phyloP scores from a whole-genome alignment of 1,284 basidiomycete species.

The Fomitopsis pinicola region DNA sequence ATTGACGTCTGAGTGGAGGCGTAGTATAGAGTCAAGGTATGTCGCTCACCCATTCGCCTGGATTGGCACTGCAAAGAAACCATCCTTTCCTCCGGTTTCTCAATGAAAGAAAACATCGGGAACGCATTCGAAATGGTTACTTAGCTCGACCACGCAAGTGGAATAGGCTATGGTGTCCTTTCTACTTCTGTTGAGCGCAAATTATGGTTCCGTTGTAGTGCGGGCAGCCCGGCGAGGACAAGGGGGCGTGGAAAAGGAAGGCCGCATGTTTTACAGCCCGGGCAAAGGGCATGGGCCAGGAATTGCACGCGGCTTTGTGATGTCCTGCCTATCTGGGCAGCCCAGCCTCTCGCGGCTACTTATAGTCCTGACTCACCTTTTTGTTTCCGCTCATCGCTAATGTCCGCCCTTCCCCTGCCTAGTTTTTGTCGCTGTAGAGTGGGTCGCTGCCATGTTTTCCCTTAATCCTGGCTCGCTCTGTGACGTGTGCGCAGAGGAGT shows the following conservation, averaged over 20 bases:
- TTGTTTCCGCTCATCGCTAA: conserved; percentile 21
- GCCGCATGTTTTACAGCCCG: conserved; percentile 7
- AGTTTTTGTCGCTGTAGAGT: conserved; percentile 23
- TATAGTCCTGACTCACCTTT: conserved; percentile 27
- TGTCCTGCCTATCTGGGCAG: conserved; percentile 9
- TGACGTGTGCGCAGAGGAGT: conserved; percentile 84
- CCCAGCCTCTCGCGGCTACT: conserved; percentile 20
- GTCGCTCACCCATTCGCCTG: background rate
- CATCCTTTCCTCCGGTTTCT: no score
- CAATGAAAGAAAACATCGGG: no score
- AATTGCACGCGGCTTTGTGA: conserved; percentile 1
- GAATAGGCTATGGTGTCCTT: no score
- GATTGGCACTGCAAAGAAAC: no score
- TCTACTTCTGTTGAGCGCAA: no score
- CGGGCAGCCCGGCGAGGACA: background rate
- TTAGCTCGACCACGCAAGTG: no score
- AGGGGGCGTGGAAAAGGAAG: background rate
- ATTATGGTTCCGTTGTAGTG: no score
- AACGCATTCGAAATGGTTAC: no score
- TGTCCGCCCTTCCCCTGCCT: conserved; percentile 25
- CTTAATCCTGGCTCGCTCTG: conserved; percentile 74
- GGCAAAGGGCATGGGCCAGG: conserved; percentile 11
- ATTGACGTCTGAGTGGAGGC: background rate
- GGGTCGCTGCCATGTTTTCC: conserved; percentile 56
- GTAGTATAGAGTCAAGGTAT: background rate